Conservation (phyloP, 768 basidiomycete species). For the Russula virescens region DNA sequence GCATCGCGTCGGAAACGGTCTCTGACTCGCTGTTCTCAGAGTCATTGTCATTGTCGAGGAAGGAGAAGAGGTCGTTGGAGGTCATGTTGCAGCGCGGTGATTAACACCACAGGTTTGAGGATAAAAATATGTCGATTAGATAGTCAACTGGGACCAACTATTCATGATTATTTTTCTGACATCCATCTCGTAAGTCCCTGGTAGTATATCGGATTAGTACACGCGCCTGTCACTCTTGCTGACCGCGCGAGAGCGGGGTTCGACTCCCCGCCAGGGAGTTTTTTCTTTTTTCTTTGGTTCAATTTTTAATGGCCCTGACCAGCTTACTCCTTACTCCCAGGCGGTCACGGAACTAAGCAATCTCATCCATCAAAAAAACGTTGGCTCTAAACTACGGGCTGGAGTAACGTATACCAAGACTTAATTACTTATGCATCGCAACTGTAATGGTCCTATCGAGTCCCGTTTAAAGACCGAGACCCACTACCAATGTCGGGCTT, state of each 20-base stretch:
- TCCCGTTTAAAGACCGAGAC: too few relatives aligned
- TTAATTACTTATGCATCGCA: too few relatives aligned
- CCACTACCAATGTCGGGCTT: too few relatives aligned
- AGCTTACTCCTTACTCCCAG: too few relatives aligned
- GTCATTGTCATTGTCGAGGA: constrained; percentile 41
- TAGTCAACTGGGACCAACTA: not conserved
- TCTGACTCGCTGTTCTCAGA: constrained; percentile 36
- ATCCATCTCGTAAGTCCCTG: not conserved
- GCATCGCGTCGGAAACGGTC: constrained; percentile 22
- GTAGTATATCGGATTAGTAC: constrained; percentile 27
- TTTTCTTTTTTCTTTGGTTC: not conserved
- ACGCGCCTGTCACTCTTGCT: constrained; percentile 22
- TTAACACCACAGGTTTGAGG: not conserved
- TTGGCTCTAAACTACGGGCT: too few relatives aligned
- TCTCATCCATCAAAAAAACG: too few relatives aligned
- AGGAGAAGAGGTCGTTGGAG: constrained; percentile 56
- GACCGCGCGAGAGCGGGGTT: constrained; percentile 33
- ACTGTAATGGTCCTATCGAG: too few relatives aligned
- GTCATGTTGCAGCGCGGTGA: constrained; percentile 25
- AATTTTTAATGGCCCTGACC: too few relatives aligned
- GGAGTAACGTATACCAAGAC: too few relatives aligned
- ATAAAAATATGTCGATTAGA: not conserved
- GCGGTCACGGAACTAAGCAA: too few relatives aligned
- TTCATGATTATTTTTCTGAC: not conserved
- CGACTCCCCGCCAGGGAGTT: constrained; percentile 33